Evolutionary conservation across 495 filamentous ascomycete species (phyloP).

Genomic region (Xeromyces bisporus): DNA sequence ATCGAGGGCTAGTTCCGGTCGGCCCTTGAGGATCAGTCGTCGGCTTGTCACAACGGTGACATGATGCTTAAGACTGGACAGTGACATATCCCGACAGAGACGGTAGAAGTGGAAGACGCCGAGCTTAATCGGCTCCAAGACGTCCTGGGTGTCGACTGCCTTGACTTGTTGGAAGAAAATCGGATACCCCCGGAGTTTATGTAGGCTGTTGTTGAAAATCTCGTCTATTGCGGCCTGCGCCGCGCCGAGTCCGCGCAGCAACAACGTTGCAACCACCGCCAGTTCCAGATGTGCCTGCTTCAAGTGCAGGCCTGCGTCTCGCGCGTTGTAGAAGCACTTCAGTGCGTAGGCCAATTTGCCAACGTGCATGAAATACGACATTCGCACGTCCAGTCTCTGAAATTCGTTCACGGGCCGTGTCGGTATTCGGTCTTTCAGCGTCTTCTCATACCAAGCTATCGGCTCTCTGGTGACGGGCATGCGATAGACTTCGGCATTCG

Average conservation of each 20-base stretch:
- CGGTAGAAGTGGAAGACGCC: slow-evolving; percentile 25
- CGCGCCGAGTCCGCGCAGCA: slow-evolving; percentile 16
- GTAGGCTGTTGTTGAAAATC: slow-evolving; percentile 13
- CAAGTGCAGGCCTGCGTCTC: slow-evolving; percentile 11
- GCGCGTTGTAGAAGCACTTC: slow-evolving; percentile 12
- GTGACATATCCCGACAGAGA: slow-evolving; percentile 17
- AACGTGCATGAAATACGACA: slow-evolving; percentile 21
- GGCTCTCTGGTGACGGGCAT: slow-evolving; percentile 6
- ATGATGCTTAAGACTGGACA: slow-evolving; percentile 19
- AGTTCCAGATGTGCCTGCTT: slow-evolving; percentile 21
- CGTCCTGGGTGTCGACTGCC: slow-evolving; percentile 9
- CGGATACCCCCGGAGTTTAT: slow-evolving; percentile 12
- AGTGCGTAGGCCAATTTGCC: slow-evolving; percentile 18
- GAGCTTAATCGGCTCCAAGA: slow-evolving; percentile 16
- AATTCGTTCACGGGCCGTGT: slow-evolving; percentile 16
- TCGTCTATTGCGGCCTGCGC: slow-evolving; percentile 17
- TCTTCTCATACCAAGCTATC: slow-evolving; percentile 14
- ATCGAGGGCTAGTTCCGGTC: slow-evolving; percentile 15
- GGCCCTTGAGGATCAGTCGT: slow-evolving; percentile 12
- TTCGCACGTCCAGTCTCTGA: slow-evolving; percentile 19
- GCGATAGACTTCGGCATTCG: slow-evolving; percentile 7
- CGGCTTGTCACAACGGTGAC: slow-evolving; percentile 13
- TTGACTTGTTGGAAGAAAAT: slow-evolving; percentile 24
- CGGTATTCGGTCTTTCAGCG: slow-evolving; percentile 11
- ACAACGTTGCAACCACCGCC: slow-evolving; percentile 20